Evolutionary conservation across 2,329 filamentous ascomycete species (phyloP).

Genomic region (Aspergillus sp.): DNA sequence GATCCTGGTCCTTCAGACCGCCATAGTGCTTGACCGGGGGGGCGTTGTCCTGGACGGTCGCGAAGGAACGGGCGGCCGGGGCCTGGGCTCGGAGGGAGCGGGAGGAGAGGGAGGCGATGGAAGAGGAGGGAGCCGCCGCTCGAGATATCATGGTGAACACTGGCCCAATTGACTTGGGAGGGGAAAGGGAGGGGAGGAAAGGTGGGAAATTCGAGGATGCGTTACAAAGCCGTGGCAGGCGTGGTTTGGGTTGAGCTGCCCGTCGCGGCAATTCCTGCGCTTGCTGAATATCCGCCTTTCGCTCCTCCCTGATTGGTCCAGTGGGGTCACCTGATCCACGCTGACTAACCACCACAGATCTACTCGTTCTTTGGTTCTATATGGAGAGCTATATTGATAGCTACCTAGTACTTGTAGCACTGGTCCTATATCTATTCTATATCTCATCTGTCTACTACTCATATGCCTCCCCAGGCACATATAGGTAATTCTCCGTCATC

Average conservation of each 20-base stretch:
- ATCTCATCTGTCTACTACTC: not conserved
- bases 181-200: constrained; percentile 27
- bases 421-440: not conserved
- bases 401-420: too few relatives aligned
- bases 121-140: constrained; percentile 47
- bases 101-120: constrained; percentile 43
- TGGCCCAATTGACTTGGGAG: constrained; percentile 36
- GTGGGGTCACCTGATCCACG: constrained; percentile 30
- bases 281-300: constrained; percentile 45
- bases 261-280: constrained; percentile 34
- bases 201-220: constrained; percentile 21
- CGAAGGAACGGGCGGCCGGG: constrained; percentile 65
- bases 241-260: constrained; percentile 10
- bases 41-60: constrained; percentile 72
- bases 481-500: constrained; percentile 37
- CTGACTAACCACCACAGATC: constrained; percentile 1
- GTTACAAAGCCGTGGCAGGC: not conserved
- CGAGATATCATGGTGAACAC: constrained; percentile 47
- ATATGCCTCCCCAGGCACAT: constrained; percentile 35
- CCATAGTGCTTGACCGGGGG: constrained; percentile 69
- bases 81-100: constrained; percentile 45
- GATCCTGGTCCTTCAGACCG: constrained; percentile 91
- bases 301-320: constrained; percentile 37
- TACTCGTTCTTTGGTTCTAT: too few relatives aligned
- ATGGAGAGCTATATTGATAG: too few relatives aligned